Evolutionary conservation across 129 eudicot species (phyloP).

Genomic region (Pittosporum tobira): DNA sequence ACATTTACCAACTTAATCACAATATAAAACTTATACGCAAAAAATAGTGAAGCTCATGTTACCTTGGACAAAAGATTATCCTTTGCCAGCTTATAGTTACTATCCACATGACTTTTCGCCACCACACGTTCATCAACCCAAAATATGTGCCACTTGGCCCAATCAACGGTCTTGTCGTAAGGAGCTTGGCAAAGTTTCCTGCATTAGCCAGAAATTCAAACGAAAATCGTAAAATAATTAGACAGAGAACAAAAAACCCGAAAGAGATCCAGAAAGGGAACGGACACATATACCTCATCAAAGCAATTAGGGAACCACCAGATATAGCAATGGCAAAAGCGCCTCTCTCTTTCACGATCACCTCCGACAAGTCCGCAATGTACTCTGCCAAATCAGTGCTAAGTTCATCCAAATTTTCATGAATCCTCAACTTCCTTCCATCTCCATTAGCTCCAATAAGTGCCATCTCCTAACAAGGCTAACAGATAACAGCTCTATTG

Average conservation of each 20-base stretch:
- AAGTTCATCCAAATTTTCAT: slow-evolving; percentile 70
- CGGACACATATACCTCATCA: slow-evolving; percentile 42
- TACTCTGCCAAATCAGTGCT: slow-evolving; percentile 82
- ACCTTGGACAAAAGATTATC: slow-evolving; percentile 79
- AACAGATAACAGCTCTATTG: slow-evolving; percentile 8
- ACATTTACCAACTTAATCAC: background rate
- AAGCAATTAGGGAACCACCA: slow-evolving; percentile 81
- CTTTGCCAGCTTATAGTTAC: slow-evolving; percentile 88
- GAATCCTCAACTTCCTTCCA: slow-evolving; percentile 59
- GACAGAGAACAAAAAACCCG: background rate
- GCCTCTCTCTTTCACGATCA: slow-evolving; percentile 76
- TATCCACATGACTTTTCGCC: slow-evolving; percentile 64
- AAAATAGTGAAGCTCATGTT: background rate
- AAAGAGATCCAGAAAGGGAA: background rate
- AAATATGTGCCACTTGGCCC: slow-evolving; percentile 86
- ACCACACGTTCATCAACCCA: slow-evolving; percentile 99
- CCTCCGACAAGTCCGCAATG: slow-evolving; percentile 75
- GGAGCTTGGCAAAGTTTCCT: slow-evolving; percentile 89
- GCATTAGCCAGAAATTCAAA: slow-evolving; percentile 19
- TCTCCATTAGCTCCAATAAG: slow-evolving; percentile 36
- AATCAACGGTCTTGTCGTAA: slow-evolving; percentile 76
- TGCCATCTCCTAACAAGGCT: slow-evolving; percentile 43
- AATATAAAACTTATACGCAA: background rate
- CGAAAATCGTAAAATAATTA: background rate
- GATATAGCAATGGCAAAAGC: slow-evolving; percentile 78